Evolutionary conservation across 2,329 filamentous ascomycete species (phyloP).

Genomic region (Ophiocordyceps camponoti-saundersi): DNA sequence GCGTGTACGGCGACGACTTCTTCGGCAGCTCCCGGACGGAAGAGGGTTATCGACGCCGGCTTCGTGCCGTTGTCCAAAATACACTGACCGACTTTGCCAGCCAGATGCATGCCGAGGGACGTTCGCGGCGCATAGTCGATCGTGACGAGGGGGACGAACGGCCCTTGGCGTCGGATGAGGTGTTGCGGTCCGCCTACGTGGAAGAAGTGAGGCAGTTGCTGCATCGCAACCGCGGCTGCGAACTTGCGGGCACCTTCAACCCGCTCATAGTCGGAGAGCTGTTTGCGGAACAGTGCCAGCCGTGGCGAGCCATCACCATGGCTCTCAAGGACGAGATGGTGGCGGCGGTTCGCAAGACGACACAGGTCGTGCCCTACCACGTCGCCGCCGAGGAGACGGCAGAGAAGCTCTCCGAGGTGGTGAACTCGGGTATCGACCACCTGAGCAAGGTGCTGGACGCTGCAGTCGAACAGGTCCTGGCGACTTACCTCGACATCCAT

Average conservation of each 20-base stretch:
- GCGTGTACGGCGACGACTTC: conserved; percentile 32
- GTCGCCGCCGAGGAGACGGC: conserved; percentile 5
- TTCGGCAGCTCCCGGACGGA: conserved; percentile 21
- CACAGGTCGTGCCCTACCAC: conserved; percentile 2
- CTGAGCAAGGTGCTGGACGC: conserved; percentile 12
- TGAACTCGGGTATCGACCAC: conserved; percentile 6
- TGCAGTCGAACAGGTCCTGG: conserved; percentile 27
- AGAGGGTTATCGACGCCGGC: conserved; percentile 20
- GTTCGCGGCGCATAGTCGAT: conserved; percentile 16
- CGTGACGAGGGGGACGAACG: not conserved
- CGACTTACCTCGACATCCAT: conserved; percentile 22
- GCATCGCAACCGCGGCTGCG: conserved; percentile 17
- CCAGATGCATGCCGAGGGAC: conserved; percentile 23
- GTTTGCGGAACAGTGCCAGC: conserved; percentile 38
- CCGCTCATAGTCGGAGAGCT: conserved; percentile 39
- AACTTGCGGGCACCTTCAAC: conserved; percentile 45
- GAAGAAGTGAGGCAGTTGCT: conserved; percentile 8
- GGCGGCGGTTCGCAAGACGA: conserved; percentile 4
- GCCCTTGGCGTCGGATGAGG: not conserved
- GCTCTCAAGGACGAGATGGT: conserved; percentile 1
- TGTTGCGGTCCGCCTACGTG: conserved; percentile 5
- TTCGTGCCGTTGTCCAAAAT: conserved; percentile 37
- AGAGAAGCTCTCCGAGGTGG: conserved; percentile 3
- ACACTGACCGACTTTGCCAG: conserved; percentile 21
- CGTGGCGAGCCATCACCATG: conserved; percentile 31